Base-by-base conservation (phyloP, 2,329 filamentous ascomycete species). In the Davidsoniella virescens region DNA sequence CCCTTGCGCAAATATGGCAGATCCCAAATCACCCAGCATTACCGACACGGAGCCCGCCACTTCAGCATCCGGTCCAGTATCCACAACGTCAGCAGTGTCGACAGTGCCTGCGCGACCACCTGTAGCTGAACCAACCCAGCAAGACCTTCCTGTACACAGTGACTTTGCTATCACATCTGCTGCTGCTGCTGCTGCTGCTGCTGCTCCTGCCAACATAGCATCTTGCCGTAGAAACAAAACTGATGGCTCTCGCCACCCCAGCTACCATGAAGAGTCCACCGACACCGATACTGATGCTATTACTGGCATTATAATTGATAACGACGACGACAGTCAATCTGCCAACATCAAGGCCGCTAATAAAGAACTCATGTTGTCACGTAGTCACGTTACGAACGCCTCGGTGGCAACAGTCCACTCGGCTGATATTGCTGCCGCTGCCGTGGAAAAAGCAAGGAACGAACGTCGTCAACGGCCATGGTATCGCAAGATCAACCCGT, bases 321-420 rank as follows among this genome's bases (percentile, higher is more conserved):
- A 44, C 40, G 20, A 52, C 25, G 50, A 51, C 23, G 43, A 45
- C 42, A 48, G 50, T 12, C 42, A 52, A 6, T 18, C 44, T 20
- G 16, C 37, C 23, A 12, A 25, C 25, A 16, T n/a, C 16, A 18
- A 36, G n/a, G n/a, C 29, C 20, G 20, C 16, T 29, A 50, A n/a
- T 8, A 17, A 44, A 17, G 53, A 49, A 43, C 51, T 74, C 48
- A 61, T 62, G 50, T 66, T 63, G 42, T 69, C 69, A 25, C 68
- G 67, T 55, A 80, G 72, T 55, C 64, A 70, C 59, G 73, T 71
- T 26, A 79, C 76, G 41, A 70, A 70, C 17, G 65, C 67, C 42
- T 78, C 65, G 5, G 56, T 68, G 29, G 71, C 70, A 6, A 64
- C 65, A n/a, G 66, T 66, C 14, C 66, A 65, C 2, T 56, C 59